Percentiles rank a stretch among this genome's conserved stretches.
These are phyloP conservation scores for Arachnopeziza araneosa DNA, from an alignment of 2,329 filamentous ascomycete genomes.

Conservation along the genomic window DNA sequence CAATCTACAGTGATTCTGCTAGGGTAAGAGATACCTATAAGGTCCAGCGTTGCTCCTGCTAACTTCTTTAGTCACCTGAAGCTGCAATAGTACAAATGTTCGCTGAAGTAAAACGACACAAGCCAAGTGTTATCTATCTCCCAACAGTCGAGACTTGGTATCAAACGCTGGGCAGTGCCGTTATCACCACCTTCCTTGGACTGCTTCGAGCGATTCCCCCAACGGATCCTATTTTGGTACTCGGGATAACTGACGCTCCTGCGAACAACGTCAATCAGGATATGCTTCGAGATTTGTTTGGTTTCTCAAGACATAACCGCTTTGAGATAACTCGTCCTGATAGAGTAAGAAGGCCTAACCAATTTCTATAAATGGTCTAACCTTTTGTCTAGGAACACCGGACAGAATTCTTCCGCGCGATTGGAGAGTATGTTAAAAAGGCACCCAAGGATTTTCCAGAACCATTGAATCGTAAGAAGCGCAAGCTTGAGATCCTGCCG, in stretches of 20 bases:
- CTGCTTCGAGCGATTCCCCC: conserved; percentile 79
- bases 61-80: conserved; percentile 42
- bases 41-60: conserved; percentile 2
- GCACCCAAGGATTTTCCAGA: conserved; percentile 83
- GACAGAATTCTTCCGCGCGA: conserved; percentile 70
- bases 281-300: conserved; percentile 75
- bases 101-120: conserved; percentile 86
- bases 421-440: conserved; percentile 72
- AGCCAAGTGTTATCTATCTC: conserved; percentile 92
- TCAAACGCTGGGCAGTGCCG: conserved; percentile 49
- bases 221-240: conserved; percentile 80
- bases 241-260: conserved; percentile 75
- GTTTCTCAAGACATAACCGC: conserved; percentile 74
- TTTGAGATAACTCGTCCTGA: conserved; percentile 64
- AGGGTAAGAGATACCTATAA: conserved; percentile 46
- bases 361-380: not conserved
- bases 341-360: conserved; percentile 40
- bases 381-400: conserved; percentile 48
- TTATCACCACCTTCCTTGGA: conserved; percentile 75
- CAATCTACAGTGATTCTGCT: conserved; percentile 75
- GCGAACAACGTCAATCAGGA: conserved; percentile 54
- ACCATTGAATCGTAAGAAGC: conserved; percentile 77
- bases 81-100: conserved; percentile 88
- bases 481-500: conserved; percentile 71
- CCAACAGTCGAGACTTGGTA: conserved; percentile 90